Conservation (phyloP, 2,329 filamentous ascomycete genomes). For the Harringtonia lauricola region DNA sequence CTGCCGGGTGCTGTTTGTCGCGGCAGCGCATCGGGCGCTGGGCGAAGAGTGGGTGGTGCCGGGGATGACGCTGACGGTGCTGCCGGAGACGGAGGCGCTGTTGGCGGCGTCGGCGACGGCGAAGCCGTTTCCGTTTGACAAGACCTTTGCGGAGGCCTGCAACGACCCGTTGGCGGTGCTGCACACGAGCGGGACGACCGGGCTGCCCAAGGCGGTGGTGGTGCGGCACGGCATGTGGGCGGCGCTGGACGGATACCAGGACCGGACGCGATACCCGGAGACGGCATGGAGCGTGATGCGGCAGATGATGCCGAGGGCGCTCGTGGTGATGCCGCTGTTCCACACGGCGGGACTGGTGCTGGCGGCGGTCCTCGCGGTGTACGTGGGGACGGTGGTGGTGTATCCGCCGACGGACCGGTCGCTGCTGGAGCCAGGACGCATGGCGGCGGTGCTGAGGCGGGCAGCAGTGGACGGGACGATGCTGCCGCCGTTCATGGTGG, state of each 20-base stretch:
- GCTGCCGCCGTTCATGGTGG: slow-evolving; percentile 27
- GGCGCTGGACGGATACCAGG: slow-evolving; percentile 18
- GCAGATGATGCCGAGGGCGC: no score
- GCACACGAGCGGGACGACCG: slow-evolving; percentile 35
- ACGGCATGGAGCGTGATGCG: no score
- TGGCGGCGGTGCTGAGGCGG: slow-evolving; percentile 19
- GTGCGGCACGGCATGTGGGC: slow-evolving; percentile 25
- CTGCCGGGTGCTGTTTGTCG: slow-evolving; percentile 25
- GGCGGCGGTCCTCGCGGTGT: slow-evolving; percentile 20
- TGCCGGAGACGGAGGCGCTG: neutral
- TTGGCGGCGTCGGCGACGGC: neutral
- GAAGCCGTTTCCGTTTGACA: neutral
- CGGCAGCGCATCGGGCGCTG: slow-evolving; percentile 13
- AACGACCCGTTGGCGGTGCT: slow-evolving; percentile 29
- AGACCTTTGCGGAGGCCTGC: slow-evolving; percentile 26
- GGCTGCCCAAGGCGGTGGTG: slow-evolving; percentile 32
- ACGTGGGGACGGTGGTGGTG: slow-evolving; percentile 7
- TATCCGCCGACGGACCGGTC: slow-evolving; percentile 22
- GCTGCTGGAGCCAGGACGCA: slow-evolving; percentile 21
- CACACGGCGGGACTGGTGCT: slow-evolving; percentile 13
- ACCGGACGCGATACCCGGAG: no score
- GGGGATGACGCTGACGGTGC: slow-evolving; percentile 3
- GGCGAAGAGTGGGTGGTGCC: neutral
- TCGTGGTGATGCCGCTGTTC: slow-evolving; percentile 23
- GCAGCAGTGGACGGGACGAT: slow-evolving; percentile 17